Evolutionary conservation across 441 rosid species (phyloP), one percentile per base, ranked within the genome.

Genomic region (Pelargonium fulgidum): DNA sequence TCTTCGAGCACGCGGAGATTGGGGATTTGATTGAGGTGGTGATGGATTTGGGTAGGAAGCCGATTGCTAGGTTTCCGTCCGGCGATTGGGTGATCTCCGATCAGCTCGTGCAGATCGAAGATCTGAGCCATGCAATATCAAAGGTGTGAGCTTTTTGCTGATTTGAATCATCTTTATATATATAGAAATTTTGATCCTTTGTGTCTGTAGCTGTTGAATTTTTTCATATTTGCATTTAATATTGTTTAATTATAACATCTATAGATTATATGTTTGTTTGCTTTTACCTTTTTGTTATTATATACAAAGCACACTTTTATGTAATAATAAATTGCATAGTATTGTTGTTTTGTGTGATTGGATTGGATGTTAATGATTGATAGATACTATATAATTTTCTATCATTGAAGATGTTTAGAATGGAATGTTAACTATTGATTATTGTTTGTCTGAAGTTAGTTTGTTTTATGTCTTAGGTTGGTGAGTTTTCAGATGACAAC

Each of bases 401-500:
- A 0, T 7, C 1, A 16, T 47, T 3, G 14, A 0, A 36, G 50
- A 36, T 33, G 39, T 5, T 33, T 33, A 14, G 5, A 14, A 14
- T 52, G 59, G 59, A 52, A 14, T 52, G 20, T 52, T n/a, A 12
- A 50, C 17, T 50, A 13, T 50, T 50, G 5, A 50, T 50, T 50
- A 41, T 64, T 10, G 70, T 67, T 68, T 59, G 52, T 42, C 65
- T 61, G 59, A 68, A 67, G 67, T 26, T 72, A 29, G 29, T 72
- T 41, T 70, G 64, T 72, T 73, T 33, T 22, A 17, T 52, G 59
- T 66, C 65, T 59, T 68, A 93, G 98, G 97, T 93, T 82, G 98
- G 96, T 9, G 97, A 88, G 44, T 93, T 93, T 73, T 88, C 97
- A 36, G 97, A 91, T 78, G 98, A 93, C 80, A 93, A 93, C 70